These are phyloP conservation scores for Coprinopsis sp. DNA, from an alignment of 768 basidiomycete species.

Conservation along the genomic window DNA sequence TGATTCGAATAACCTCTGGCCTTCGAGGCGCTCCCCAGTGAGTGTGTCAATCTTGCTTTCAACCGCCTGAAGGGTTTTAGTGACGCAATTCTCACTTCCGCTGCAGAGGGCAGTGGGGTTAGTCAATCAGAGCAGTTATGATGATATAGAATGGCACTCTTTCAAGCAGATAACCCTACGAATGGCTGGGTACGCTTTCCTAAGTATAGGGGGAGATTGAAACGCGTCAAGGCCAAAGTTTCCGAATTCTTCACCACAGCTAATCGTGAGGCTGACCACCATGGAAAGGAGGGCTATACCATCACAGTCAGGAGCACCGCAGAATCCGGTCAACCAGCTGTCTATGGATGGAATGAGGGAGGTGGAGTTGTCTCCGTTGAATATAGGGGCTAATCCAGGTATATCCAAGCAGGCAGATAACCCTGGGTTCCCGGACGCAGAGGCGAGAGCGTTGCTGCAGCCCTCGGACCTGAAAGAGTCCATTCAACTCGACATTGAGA, in stretches of 20 bases:
- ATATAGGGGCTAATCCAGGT: constrained; percentile 37
- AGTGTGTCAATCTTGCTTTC: constrained; percentile 38
- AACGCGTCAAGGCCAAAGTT: constrained; percentile 22
- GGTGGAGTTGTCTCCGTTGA: constrained; percentile 26
- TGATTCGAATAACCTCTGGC: constrained; percentile 12
- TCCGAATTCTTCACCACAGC: constrained; percentile 39
- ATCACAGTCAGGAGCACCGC: constrained; percentile 47
- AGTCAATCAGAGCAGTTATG: not conserved
- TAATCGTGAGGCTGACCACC: constrained; percentile 46
- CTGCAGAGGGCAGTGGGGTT: constrained; percentile 21
- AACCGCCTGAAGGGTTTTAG: constrained; percentile 50
- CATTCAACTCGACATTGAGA: constrained; percentile 1
- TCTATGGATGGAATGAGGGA: constrained; percentile 47
- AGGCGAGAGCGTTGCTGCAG: constrained; percentile 45
- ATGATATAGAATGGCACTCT: constrained; percentile 48
- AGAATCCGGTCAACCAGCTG: constrained; percentile 58
- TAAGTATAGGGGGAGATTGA: constrained; percentile 26
- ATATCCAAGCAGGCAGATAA: constrained; percentile 47
- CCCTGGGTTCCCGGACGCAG: constrained; percentile 39
- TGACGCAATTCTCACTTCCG: constrained; percentile 46
- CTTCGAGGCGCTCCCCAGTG: constrained; percentile 26
- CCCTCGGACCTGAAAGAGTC: constrained; percentile 28
- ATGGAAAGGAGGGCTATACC: constrained; percentile 55
- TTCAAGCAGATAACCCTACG: constrained; percentile 58
- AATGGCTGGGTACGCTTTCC: constrained; percentile 48